Percentiles rank a stretch among this genome's conserved stretches.
Conservation (phyloP, 345 rosid genomes). For the Cardamine occulta region DNA sequence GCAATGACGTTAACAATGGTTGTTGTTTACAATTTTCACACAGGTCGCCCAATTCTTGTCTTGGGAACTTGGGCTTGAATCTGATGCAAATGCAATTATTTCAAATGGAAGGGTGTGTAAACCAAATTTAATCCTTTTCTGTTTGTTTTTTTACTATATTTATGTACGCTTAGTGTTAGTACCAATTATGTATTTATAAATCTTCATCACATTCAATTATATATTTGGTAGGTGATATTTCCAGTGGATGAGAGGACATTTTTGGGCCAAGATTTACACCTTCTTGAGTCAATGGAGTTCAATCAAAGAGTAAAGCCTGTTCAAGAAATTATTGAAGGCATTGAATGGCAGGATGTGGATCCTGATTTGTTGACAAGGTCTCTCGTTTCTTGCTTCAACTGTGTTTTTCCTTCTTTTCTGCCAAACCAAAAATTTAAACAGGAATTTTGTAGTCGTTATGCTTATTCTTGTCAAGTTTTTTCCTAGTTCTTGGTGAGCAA, state of each 20-base stretch:
- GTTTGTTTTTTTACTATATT: neutral
- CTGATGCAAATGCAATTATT: constrained; percentile 71
- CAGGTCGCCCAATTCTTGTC: constrained; percentile 72
- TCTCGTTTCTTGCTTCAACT: constrained; percentile 28
- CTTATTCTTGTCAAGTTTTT: neutral
- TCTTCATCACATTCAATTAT: constrained; percentile 10
- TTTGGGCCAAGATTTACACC: constrained; percentile 80
- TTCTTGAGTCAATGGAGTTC: constrained; percentile 88
- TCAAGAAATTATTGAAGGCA: constrained; percentile 76
- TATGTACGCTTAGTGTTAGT: neutral
- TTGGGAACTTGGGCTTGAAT: constrained; percentile 66
- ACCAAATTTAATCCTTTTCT: constrained; percentile 14
- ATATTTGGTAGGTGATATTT: constrained; percentile 59
- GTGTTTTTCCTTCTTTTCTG: constrained; percentile 15
- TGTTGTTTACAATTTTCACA: constrained; percentile 32
- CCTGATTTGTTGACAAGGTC: constrained; percentile 94
- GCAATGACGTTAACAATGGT: constrained; percentile 21
- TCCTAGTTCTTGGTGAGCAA: constrained; percentile 26
- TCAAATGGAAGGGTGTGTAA: constrained; percentile 89
- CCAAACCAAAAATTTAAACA: neutral
- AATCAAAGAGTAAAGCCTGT: constrained; percentile 80
- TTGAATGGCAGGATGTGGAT: constrained; percentile 78
- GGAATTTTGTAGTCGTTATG: neutral
- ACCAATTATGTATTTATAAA: neutral
- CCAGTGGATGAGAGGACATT: constrained; percentile 64